Evolutionary conservation across 2,329 filamentous ascomycete species (phyloP), one percentile per base, ranked within the genome.

Genomic region (Scleromitrula shiraiana): DNA sequence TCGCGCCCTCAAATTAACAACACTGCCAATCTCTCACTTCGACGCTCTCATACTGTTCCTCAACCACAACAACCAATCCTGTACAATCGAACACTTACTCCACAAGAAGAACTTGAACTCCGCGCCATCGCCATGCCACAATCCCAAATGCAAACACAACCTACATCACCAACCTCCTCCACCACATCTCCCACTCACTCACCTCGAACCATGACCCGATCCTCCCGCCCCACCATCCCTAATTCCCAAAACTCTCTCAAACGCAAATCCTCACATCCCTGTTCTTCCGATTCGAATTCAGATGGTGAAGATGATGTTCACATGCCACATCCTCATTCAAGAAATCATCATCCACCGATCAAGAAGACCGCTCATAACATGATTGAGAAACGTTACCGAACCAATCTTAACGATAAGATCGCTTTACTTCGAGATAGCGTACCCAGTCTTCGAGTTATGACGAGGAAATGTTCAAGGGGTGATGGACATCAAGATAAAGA

Each of bases 341-440:
- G 36, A 14, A 27, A 29, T 4, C 48, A 43, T 4, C 50, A 63
- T 56, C 70, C 67, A 36, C 74, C 74, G 1, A 67, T 73, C 15
- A 89, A 88, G 70, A 90, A 89, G 70, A 85, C 84, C 26, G 83
- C 85, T 7, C 86, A 91, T 68, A 90, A 89, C 67, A 85, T 90
- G 67, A 88, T 90, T 55, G 86, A 91, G 67, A 90, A 90, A 69
- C 73, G 86, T 48, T 91, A 90, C 66, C 81, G 86, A 56, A 88
- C 83, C 44, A 91, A 91, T 61, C 72, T 91, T 50, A 90, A 90
- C 63, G 85, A 89, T 62, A 90, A 89, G 68, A 90, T 91, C 58
- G 75, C 83, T 15, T 83, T 84, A 43, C 69, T 90, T 37, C 74
- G 84, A 53, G 84, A 89, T 61, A 82, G 83, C 41, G 83, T 91